phyloP scores from a whole-genome alignment of 129 eudicot species.

The Centaurea solstitialis region DNA sequence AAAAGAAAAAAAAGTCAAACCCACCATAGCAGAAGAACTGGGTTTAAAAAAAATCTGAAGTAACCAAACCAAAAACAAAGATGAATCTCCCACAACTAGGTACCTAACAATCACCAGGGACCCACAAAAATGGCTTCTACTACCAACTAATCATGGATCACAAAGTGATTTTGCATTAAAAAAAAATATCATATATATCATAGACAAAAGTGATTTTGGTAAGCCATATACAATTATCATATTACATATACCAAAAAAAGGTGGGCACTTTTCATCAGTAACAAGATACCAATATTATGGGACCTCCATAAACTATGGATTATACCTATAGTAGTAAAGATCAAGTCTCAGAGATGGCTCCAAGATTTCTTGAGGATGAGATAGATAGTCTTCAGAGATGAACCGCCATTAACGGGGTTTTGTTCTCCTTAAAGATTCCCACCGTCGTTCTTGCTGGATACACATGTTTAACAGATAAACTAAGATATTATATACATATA shows the following conservation, averaged over 20 bases:
- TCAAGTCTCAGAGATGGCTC: neutral
- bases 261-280: neutral
- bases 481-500: neutral
- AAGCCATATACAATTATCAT: conserved; percentile 4
- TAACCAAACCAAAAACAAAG: conserved; percentile 2
- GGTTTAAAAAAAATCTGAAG: neutral
- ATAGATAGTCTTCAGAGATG: neutral
- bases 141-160: conserved; percentile 5
- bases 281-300: neutral
- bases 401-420: neutral
- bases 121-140: conserved; percentile 3
- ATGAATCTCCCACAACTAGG: neutral
- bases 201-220: neutral
- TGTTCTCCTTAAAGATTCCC: neutral
- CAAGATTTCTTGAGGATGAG: conserved; percentile 6
- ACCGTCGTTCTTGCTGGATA: neutral
- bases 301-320: neutral
- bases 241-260: neutral
- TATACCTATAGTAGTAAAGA: neutral
- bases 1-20: neutral
- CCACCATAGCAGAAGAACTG: conserved; percentile 2
- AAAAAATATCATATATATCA: too few relatives aligned
- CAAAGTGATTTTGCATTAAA: neutral
- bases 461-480: neutral
- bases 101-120: conserved; percentile 18